These are phyloP conservation scores for Botryotinia convoluta DNA, from an alignment of 2,329 filamentous ascomycete species.

Conservation along the genomic window DNA sequence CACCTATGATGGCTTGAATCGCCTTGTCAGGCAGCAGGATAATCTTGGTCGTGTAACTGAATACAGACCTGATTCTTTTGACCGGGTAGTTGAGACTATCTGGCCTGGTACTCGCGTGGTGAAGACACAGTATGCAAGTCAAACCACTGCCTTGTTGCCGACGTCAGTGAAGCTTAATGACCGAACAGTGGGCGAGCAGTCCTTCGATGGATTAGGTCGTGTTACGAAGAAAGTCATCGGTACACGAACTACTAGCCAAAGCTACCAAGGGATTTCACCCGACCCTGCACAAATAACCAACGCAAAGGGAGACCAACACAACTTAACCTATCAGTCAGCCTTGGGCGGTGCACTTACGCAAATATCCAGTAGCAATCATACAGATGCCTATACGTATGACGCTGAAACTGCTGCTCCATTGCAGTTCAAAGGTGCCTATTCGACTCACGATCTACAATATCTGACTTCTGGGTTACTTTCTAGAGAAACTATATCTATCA, in stretches of 20 bases:
- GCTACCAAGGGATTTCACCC: slow-evolving; percentile 4
- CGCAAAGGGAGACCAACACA: not conserved
- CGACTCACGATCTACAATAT: slow-evolving; percentile 12
- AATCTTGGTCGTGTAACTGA: slow-evolving; percentile 10
- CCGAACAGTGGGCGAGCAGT: not conserved
- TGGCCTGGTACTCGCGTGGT: slow-evolving; percentile 8
- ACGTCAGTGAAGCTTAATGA: slow-evolving; percentile 1
- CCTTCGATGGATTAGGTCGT: slow-evolving; percentile 15
- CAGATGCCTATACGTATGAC: slow-evolving; percentile 11
- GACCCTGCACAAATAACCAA: slow-evolving; percentile 11
- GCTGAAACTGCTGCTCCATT: not conserved
- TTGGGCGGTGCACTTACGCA: not conserved
- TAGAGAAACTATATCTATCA: slow-evolving; percentile 1
- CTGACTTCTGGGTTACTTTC: slow-evolving; percentile 1
- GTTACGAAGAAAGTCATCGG: not conserved
- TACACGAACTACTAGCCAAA: slow-evolving; percentile 9
- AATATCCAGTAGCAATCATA: not conserved
- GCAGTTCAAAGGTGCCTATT: not conserved
- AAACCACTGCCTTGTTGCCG: slow-evolving; percentile 13
- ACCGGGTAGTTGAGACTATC: slow-evolving; percentile 13
- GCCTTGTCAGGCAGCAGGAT: slow-evolving; percentile 3
- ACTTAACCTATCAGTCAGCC: not conserved
- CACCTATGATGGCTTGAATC: slow-evolving; percentile 12
- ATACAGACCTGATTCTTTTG: slow-evolving; percentile 8
- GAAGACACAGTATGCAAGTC: slow-evolving; percentile 12